A percentile compares a stretch with the other conserved stretches of the same genome.
Evolutionary conservation across 1,284 basidiomycete genomes (phyloP).

Genomic region (Nidula niveotomentosa): DNA sequence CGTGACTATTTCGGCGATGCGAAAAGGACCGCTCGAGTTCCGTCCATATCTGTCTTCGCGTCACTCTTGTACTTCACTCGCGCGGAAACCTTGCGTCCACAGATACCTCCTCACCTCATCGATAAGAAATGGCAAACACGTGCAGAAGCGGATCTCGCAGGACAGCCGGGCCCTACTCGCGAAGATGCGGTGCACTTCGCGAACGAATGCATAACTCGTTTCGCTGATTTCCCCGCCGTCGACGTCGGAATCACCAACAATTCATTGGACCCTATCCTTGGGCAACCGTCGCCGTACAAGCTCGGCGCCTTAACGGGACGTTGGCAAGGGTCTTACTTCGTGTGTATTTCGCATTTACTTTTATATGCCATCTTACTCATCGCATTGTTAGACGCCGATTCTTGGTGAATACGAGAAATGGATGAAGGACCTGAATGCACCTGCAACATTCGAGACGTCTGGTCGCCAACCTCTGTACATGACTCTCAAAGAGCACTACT

Average conservation of each 20-base stretch:
- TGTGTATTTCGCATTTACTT: slow-evolving; percentile 16
- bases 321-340: slow-evolving; percentile 48
- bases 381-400: slow-evolving; percentile 30
- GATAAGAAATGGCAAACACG: slow-evolving; percentile 17
- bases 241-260: slow-evolving; percentile 13
- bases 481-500: slow-evolving; percentile 44
- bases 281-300: slow-evolving; percentile 28
- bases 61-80: slow-evolving; percentile 45
- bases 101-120: slow-evolving; percentile 35
- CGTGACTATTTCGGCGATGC: slow-evolving; percentile 41
- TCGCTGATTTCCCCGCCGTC: slow-evolving; percentile 22
- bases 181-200: slow-evolving; percentile 45
- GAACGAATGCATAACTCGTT: slow-evolving; percentile 35
- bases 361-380: background rate
- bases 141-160: slow-evolving; percentile 15
- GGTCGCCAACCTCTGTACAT: slow-evolving; percentile 43
- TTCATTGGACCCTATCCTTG: slow-evolving; percentile 12
- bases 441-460: slow-evolving; percentile 28
- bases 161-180: slow-evolving; percentile 32
- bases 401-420: slow-evolving; percentile 32
- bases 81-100: slow-evolving; percentile 30
- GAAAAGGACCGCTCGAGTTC: slow-evolving; percentile 27
- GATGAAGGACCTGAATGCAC: slow-evolving; percentile 25
- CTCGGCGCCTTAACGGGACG: slow-evolving; percentile 40
- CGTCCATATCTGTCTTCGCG: slow-evolving; percentile 43